A percentile compares a stretch with the other conserved stretches of the same genome.
These are phyloP conservation scores for Cnidoscolus chayamansa DNA, from an alignment of 441 rosid genomes.

Conservation along the genomic window DNA sequence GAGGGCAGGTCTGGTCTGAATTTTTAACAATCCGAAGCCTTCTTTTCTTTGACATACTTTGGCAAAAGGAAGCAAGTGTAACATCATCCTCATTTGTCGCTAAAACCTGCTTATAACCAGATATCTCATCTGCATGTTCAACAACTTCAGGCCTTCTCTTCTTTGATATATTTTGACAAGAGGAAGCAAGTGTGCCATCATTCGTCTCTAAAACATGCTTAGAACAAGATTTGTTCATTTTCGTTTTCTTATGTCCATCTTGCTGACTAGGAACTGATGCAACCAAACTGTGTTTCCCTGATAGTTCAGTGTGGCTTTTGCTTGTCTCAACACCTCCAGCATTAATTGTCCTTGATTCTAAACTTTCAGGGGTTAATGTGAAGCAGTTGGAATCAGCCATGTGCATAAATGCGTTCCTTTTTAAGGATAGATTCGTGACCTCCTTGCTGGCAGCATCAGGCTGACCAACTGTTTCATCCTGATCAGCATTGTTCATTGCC, in stretches of 20 bases:
- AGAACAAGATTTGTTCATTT: slow-evolving; percentile 5
- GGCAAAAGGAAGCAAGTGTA: slow-evolving; percentile 30
- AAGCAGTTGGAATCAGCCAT: background rate
- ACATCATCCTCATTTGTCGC: slow-evolving; percentile 22
- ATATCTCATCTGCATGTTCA: background rate
- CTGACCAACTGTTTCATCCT: background rate
- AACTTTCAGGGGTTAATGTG: slow-evolving; percentile 1
- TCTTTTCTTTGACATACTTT: slow-evolving; percentile 26
- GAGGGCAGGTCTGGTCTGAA: background rate
- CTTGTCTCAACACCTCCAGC: slow-evolving; percentile 7
- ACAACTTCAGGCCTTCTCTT: slow-evolving; percentile 22
- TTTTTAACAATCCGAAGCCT: slow-evolving; percentile 17
- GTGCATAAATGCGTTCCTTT: slow-evolving; percentile 4
- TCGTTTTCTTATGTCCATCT: slow-evolving; percentile 1
- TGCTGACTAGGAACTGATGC: slow-evolving; percentile 4
- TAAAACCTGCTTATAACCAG: slow-evolving; percentile 15
- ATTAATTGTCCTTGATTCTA: slow-evolving; percentile 11
- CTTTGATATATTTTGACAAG: slow-evolving; percentile 23
- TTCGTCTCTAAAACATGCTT: background rate
- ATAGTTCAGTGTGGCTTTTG: background rate
- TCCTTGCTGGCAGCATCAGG: slow-evolving; percentile 9
- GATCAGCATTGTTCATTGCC: background rate
- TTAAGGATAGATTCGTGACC: background rate
- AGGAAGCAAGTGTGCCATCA: slow-evolving; percentile 26
- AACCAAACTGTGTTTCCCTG: background rate